Conservation (phyloP, 345 rosid genomes). For the Eucalyptus camaldulensis region DNA sequence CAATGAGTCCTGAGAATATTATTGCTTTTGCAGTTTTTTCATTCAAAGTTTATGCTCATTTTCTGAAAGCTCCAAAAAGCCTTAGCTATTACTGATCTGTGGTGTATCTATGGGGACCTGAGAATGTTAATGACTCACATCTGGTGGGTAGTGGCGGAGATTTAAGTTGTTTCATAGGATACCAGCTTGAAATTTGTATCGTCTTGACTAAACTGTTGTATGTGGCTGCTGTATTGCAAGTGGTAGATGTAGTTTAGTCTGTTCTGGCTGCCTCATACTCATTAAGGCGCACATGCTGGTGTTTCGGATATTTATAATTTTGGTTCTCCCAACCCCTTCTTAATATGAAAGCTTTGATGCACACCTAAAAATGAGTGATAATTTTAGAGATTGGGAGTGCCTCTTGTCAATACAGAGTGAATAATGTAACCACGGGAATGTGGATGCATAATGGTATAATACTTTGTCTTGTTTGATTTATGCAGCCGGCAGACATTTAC, state of each 20-base stretch:
- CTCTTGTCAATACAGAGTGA: neutral
- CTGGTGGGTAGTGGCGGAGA: neutral
- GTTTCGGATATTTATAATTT: neutral
- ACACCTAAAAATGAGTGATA: neutral
- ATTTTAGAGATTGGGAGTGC: neutral
- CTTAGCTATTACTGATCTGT: neutral
- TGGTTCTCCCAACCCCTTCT: neutral
- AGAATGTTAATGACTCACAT: neutral
- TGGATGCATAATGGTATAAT: neutral
- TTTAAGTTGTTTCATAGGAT: neutral
- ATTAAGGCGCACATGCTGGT: neutral
- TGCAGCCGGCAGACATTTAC: slow-evolving; percentile 98
- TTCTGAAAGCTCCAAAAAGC: neutral
- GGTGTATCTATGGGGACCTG: neutral
- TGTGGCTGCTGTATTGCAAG: neutral
- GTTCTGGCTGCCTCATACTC: neutral
- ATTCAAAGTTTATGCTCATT: neutral
- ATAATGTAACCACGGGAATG: neutral
- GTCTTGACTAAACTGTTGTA: neutral
- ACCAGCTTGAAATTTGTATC: neutral
- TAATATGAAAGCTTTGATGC: neutral
- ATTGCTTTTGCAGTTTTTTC: neutral
- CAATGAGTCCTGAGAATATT: neutral
- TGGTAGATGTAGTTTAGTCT: neutral
- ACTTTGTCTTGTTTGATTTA: neutral